A percentile compares a stretch with the other conserved stretches of the same genome.
Evolutionary conservation across 352 stramenopile genomes (phyloP).

Genomic region (Saprolegnia diclina): DNA sequence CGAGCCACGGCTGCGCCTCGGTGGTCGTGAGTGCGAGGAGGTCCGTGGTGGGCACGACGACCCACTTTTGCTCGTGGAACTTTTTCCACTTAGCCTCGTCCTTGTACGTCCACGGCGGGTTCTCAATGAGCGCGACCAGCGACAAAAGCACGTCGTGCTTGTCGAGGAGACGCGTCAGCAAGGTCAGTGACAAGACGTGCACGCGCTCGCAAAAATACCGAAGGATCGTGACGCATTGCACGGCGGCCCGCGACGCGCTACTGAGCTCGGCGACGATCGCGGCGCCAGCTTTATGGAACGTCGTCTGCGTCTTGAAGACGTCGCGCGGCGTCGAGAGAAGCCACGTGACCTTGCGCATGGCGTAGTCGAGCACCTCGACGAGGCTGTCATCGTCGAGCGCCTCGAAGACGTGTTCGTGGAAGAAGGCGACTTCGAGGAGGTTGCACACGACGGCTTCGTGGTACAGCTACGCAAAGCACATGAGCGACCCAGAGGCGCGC

Average conservation of each 20-base stretch:
- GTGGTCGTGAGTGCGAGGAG: conserved; percentile 90
- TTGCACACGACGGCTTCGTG: conserved; percentile 87
- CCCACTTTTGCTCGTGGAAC: conserved; percentile 91
- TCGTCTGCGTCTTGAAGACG: conserved; percentile 47
- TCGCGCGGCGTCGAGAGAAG: conserved; percentile 61
- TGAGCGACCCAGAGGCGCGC: neutral
- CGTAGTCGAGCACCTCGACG: conserved; percentile 93
- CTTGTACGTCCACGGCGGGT: conserved; percentile 93
- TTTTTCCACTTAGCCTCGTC: conserved; percentile 83
- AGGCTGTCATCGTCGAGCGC: conserved; percentile 81
- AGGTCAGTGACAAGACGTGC: conserved; percentile 73
- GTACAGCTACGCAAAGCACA: conserved; percentile 51
- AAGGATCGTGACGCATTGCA: conserved; percentile 84
- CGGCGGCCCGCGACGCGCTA: conserved; percentile 43
- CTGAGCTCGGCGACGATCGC: conserved; percentile 64
- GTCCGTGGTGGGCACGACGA: conserved; percentile 70
- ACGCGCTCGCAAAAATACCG: conserved; percentile 89
- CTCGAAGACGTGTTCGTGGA: conserved; percentile 86
- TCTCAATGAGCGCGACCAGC: conserved; percentile 91
- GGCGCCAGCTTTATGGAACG: conserved; percentile 63
- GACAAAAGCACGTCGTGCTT: conserved; percentile 94
- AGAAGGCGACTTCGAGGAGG: conserved; percentile 85
- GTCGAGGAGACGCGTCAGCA: conserved; percentile 90
- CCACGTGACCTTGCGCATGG: conserved; percentile 84
- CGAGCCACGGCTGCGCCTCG: conserved; percentile 93